These are phyloP conservation scores for Herpetospermum pedunculosum DNA, from an alignment of 306 rosid species.

Conservation along the genomic window DNA sequence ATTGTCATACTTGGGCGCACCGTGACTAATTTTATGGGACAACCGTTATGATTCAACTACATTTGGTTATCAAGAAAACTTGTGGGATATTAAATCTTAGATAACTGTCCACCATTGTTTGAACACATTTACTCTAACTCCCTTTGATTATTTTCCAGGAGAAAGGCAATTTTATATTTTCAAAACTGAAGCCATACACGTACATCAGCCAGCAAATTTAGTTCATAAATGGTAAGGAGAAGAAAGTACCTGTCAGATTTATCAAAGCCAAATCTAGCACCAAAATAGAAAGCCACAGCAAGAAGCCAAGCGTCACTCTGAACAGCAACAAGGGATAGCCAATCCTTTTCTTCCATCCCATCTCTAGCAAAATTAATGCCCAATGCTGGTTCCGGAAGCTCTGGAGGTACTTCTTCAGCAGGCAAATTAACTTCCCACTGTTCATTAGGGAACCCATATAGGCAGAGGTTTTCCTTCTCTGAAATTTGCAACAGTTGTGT, in stretches of 20 bases:
- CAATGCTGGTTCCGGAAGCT: conserved; percentile 48
- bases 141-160: too few species aligned
- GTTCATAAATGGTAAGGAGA: not conserved
- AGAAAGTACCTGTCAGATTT: conserved; percentile 32
- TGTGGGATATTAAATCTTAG: too few species aligned
- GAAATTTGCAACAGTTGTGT: conserved; percentile 11
- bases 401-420: conserved; percentile 52
- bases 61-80: too few species aligned
- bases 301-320: conserved; percentile 46
- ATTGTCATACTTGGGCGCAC: too few species aligned
- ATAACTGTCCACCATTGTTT: too few species aligned
- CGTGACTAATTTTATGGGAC: too few species aligned
- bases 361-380: conserved; percentile 63
- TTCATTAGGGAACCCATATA: conserved; percentile 41
- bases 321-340: conserved; percentile 34
- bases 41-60: too few species aligned
- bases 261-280: conserved; percentile 41
- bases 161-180: not conserved
- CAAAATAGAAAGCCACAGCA: conserved; percentile 37
- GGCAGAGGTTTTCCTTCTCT: conserved; percentile 51
- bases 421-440: conserved; percentile 50
- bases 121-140: too few species aligned
- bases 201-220: not conserved
- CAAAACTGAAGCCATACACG: not conserved
- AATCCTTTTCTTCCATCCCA: conserved; percentile 44